phyloP scores from a whole-genome alignment of 2,329 filamentous ascomycete genomes.

The Teratosphaeria destructans region DNA sequence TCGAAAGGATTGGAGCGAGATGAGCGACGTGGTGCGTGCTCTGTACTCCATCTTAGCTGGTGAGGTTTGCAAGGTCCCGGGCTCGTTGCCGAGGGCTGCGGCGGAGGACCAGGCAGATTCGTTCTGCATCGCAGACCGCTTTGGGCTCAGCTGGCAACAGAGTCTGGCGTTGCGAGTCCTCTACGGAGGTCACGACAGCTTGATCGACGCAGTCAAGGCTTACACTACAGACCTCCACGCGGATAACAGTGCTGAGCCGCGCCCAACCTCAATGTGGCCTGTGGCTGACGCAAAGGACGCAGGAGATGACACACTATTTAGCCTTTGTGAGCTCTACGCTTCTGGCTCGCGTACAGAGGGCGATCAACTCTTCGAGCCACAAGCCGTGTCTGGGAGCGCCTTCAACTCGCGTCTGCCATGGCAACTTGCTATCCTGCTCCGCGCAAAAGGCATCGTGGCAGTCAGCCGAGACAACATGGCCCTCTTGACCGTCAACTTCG shows the following conservation, averaged over 20 bases:
- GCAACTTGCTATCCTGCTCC: slow-evolving; percentile 60
- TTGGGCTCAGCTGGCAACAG: slow-evolving; percentile 84
- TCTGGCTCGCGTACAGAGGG: slow-evolving; percentile 1
- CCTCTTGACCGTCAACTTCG: slow-evolving; percentile 47
- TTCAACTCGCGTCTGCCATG: slow-evolving; percentile 70
- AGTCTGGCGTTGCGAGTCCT: slow-evolving; percentile 84
- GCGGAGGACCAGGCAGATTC: slow-evolving; percentile 70
- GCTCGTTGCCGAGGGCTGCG: slow-evolving; percentile 55
- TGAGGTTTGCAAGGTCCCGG: slow-evolving; percentile 74
- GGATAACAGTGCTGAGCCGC: slow-evolving; percentile 52
- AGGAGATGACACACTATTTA: slow-evolving; percentile 75
- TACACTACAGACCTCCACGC: slow-evolving; percentile 66
- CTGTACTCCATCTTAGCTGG: slow-evolving; percentile 84
- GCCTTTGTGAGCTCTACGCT: slow-evolving; percentile 58
- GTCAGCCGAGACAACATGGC: slow-evolving; percentile 44
- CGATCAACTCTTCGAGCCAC: neutral
- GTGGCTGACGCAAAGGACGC: slow-evolving; percentile 28
- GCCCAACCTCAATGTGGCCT: slow-evolving; percentile 57
- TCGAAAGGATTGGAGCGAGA: slow-evolving; percentile 75
- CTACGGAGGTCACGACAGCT: slow-evolving; percentile 62
- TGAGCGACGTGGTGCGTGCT: slow-evolving; percentile 71
- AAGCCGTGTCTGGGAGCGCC: slow-evolving; percentile 61
- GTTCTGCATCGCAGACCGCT: slow-evolving; percentile 74
- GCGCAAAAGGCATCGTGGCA: slow-evolving; percentile 20
- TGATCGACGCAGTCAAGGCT: slow-evolving; percentile 60